These are phyloP conservation scores for Suzukiozyma palmioleophila DNA, from an alignment of 1,139 yeast genomes.

Conservation along the genomic window DNA sequence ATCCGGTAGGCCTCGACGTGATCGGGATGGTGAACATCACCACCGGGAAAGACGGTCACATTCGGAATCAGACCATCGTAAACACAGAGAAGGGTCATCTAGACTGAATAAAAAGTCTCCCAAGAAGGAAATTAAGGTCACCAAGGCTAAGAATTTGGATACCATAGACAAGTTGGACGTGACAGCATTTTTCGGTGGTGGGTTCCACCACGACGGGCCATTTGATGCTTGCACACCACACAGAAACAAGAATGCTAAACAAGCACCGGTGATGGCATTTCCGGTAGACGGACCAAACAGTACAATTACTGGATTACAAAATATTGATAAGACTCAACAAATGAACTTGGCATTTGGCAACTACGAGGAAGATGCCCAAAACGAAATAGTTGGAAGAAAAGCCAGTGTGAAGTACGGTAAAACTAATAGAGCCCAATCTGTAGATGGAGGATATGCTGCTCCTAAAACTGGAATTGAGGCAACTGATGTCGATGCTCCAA, in stretches of 20 bases:
- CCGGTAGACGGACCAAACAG: constrained; percentile 94
- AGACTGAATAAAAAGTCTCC: constrained; percentile 28
- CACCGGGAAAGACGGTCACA: constrained; percentile 6
- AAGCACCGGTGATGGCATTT: constrained; percentile 93
- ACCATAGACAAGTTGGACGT: constrained; percentile 94
- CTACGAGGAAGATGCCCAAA: constrained; percentile 30
- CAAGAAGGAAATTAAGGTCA: constrained; percentile 38
- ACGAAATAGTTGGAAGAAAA: constrained; percentile 33
- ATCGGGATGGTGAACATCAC: constrained; percentile 3
- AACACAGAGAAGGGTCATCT: constrained; percentile 7
- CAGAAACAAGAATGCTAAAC: constrained; percentile 74
- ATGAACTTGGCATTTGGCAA: constrained; percentile 62
- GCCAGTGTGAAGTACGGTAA: constrained; percentile 12
- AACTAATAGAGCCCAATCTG: background rate
- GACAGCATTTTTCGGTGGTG: constrained; percentile 91
- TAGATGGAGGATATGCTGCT: constrained; percentile 5
- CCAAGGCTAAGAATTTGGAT: constrained; percentile 64
- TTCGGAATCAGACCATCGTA: constrained; percentile 2
- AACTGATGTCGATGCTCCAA: constrained; percentile 27
- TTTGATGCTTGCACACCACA: constrained; percentile 98
- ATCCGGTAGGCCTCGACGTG: constrained; percentile 5
- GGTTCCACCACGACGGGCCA: constrained; percentile 98
- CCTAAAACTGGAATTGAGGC: constrained; percentile 9
- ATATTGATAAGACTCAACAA: constrained; percentile 48
- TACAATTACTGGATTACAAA: constrained; percentile 64